A percentile compares a stretch with the other conserved stretches of the same genome.
Conservation (phyloP, 2,329 filamentous ascomycete species). For the Zymoseptoria crescenta region DNA sequence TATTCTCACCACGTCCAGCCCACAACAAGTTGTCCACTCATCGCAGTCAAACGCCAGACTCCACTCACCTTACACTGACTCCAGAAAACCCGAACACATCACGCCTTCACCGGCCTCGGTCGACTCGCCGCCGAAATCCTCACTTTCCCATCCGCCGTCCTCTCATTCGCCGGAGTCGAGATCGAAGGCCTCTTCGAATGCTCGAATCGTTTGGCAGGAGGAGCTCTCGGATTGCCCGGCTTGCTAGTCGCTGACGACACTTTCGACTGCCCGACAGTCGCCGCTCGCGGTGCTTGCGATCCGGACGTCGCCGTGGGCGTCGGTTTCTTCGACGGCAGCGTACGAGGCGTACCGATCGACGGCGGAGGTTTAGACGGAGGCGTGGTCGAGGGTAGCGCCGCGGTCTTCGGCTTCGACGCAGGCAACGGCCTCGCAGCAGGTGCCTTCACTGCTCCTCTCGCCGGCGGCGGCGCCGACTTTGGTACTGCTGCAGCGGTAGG, state of each 20-base stretch:
- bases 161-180: conserved; percentile 2
- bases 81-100: neutral
- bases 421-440: conserved; percentile 7
- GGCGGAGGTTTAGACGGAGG: conserved; percentile 3
- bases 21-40: neutral
- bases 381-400: neutral
- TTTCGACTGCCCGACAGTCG: neutral
- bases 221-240: neutral
- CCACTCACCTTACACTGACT: neutral
- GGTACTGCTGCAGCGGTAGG: no score
- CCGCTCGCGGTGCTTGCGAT: neutral
- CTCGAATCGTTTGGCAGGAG: neutral
- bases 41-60: neutral
- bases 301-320: neutral
- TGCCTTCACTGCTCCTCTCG: neutral
- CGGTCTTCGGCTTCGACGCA: conserved; percentile 1
- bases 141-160: conserved; percentile 16
- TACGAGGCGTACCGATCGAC: neutral
- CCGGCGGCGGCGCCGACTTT: no score
- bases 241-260: conserved; percentile 1
- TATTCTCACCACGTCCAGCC: neutral
- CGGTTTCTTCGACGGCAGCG: conserved; percentile 6
- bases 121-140: conserved; percentile 17
- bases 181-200: neutral
- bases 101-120: conserved; percentile 11